These are phyloP conservation scores for Candida morakotiae DNA, from an alignment of 805 yeast genomes.

Conservation along the genomic window DNA sequence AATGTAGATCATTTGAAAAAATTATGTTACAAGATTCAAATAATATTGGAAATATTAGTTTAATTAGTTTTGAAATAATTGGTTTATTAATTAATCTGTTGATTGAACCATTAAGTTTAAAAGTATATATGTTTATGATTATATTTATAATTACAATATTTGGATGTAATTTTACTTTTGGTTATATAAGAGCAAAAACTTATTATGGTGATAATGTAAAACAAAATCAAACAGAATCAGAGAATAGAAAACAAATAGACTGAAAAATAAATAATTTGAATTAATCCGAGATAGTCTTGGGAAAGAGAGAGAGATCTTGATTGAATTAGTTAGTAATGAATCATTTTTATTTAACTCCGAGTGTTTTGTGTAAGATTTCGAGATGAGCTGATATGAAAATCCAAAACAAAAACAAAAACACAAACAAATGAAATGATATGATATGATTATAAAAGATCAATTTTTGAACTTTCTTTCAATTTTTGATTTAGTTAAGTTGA, in stretches of 20 bases:
- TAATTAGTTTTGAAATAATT: constrained; percentile 56
- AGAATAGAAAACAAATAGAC: too few relatives aligned
- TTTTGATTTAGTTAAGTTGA: too few relatives aligned
- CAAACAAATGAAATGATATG: neutral
- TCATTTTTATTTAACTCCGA: neutral
- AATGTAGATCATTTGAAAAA: constrained; percentile 59
- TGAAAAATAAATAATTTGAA: too few relatives aligned
- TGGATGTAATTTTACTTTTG: constrained; percentile 60
- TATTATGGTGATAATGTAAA: constrained; percentile 33
- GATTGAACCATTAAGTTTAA: constrained; percentile 63
- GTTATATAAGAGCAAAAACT: constrained; percentile 56
- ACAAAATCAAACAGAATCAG: neutral
- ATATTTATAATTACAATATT: constrained; percentile 46
- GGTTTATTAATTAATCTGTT: constrained; percentile 61
- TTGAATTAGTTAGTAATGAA: too few relatives aligned
- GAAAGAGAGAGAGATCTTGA: too few relatives aligned
- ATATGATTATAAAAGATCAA: too few relatives aligned
- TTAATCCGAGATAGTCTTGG: too few relatives aligned
- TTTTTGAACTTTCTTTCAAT: too few relatives aligned
- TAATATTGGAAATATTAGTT: constrained; percentile 45
- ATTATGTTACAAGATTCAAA: constrained; percentile 59
- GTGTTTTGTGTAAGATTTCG: neutral
- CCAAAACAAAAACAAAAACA: too few relatives aligned
- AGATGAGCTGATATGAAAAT: neutral
- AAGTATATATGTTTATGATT: constrained; percentile 46